These are phyloP conservation scores for Dovyalis caffra DNA, from an alignment of 345 rosid genomes.

Conservation along the genomic window DNA sequence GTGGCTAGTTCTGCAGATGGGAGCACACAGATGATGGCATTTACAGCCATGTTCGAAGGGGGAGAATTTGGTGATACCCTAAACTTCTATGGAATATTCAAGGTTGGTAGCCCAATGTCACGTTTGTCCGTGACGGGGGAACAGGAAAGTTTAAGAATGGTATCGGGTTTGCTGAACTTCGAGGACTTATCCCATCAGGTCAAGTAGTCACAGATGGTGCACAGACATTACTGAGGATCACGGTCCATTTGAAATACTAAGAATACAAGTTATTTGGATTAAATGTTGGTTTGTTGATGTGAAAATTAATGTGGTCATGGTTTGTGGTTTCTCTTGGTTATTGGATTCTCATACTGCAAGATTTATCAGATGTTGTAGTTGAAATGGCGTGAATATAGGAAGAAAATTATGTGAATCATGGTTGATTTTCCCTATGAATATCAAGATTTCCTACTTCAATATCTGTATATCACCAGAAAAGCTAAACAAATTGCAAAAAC, in stretches of 20 bases:
- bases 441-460: not conserved
- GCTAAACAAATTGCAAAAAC: not conserved
- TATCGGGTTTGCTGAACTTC: slow-evolving; percentile 60
- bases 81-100: slow-evolving; percentile 81
- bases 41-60: slow-evolving; percentile 87
- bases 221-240: slow-evolving; percentile 63
- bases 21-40: slow-evolving; percentile 90
- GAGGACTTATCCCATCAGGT: slow-evolving; percentile 70
- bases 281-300: slow-evolving; percentile 10
- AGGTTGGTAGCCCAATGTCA: slow-evolving; percentile 66
- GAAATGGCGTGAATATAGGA: not conserved
- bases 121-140: slow-evolving; percentile 87
- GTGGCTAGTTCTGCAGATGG: slow-evolving; percentile 86
- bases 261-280: not conserved
- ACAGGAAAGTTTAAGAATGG: slow-evolving; percentile 81
- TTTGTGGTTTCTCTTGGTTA: slow-evolving; percentile 6
- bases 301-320: slow-evolving; percentile 7
- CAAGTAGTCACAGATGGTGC: slow-evolving; percentile 69
- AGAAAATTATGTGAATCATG: not conserved
- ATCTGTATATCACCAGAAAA: not conserved
- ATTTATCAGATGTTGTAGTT: not conserved
- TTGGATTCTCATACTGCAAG: not conserved
- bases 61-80: slow-evolving; percentile 89
- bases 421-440: not conserved
- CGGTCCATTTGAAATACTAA: slow-evolving; percentile 56